Base-by-base conservation (phyloP, 1,139 yeast genomes). In the Blastobotrys serpentis region DNA sequence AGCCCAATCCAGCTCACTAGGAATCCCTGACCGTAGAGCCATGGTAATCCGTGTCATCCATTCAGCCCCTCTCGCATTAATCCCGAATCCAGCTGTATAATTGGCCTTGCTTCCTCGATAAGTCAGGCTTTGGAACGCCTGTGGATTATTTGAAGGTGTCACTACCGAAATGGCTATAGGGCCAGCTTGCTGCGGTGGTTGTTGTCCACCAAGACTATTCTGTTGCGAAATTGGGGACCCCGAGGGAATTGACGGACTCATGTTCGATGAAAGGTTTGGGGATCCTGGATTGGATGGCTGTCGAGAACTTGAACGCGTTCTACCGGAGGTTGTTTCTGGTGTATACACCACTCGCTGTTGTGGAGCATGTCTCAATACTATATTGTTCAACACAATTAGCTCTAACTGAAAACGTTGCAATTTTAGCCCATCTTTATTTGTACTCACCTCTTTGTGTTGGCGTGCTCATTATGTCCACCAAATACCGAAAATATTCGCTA, bases 1-100 rank as follows among this genome's bases (percentile, higher is more conserved):
- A 1, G 89, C 85, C 82, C 88, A 84, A 54, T 76, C 77, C 32
- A 81, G 71, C 61, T 86, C 95, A 16, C 73, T 68, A 32, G 70
- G 74, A 23, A 85, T 66, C 1, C 82, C 84, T 3, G 82, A 76
- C 55, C 74, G 74, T 53, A 86, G 76, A 1, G 89, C 78, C 80
- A 86, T 76, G 45, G 73, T 70, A 44, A 86, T 77, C 47, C 95
- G 72, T 37, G 74, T 74, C 59, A 80, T 67, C 47, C 59, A 57
- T 43, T 63, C 66, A 2, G 59, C 62, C 13, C 71, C 71, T 34
- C 54, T 56, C 10, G 52, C 52, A 19, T 69, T 67, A 36, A 51
- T 48, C 23, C 70, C 65, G 25, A 57, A 48, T 41, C 55, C 52
- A n/a, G 52, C 37, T 36, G 39, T 32, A 48, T 49, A 39, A 34